Evolutionary conservation across 148 eudicot species (phyloP), one percentile per base, ranked within the genome.

Genomic region (Beta vulgaris): DNA sequence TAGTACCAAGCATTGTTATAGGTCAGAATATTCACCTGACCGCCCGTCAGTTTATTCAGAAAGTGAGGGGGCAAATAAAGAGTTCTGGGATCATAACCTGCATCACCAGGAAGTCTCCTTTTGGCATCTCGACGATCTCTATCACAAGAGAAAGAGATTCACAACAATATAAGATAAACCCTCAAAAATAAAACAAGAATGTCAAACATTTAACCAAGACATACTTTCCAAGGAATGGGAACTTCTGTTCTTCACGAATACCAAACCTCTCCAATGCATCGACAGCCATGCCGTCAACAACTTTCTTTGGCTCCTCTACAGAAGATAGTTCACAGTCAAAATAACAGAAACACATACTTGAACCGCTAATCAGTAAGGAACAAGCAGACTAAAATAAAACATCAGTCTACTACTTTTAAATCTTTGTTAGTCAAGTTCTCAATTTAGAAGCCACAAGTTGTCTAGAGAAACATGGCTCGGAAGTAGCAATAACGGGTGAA

Each of bases 71-170:
- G 98, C 83, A 95, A 72, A 77, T 88, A 91, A 43, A 95, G 86
- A 80, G 99, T 95, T 81, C 77, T 92, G 64, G 92, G 85, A 77
- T 95, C 97, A 84, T 90, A 95, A 81, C 91, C 79, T 39, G 74
- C 79, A 82, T 95, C 98, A 58, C 89, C 86, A 8, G 94, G 98
- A 26, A 79, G 83, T 82, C 94, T 85, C 75, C 73, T 85, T n/a
- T 84, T 87, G 71, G 88, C 91, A 85, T 95, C 99, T 72, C 82
- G 90, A 9, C 97, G 96, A 69, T 84, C 77, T 72, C 99, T 95
- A 79, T 43, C 57, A 57, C 66, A 81, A 65, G 31, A 80, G 57
- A 49, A 69, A 75, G 36, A 6, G 51, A 76, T 28, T 58, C 64
- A 73, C 66, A 55, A 78, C 25, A 51, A 31, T 21, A 51, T 1